Conservation (phyloP, 176 grass and related monocot species). For the Hordeum marinum region DNA sequence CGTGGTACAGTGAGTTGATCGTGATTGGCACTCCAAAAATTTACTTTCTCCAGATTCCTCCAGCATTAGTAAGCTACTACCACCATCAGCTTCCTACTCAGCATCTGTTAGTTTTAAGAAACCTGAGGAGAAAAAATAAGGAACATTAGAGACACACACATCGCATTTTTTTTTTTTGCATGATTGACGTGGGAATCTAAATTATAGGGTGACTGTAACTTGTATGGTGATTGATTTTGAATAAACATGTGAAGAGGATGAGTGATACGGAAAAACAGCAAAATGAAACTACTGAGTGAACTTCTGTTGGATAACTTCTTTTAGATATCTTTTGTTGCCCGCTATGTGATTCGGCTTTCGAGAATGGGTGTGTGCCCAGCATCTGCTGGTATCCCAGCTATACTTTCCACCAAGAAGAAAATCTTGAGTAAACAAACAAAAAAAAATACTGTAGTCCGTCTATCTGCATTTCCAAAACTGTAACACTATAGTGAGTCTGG, state of each 20-base stretch:
- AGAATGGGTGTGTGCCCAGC: neutral
- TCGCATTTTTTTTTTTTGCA: neutral
- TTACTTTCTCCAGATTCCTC: neutral
- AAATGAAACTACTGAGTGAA: neutral
- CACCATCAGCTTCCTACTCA: neutral
- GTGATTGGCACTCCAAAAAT: neutral
- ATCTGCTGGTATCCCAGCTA: neutral
- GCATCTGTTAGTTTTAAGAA: neutral
- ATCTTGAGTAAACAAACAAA: neutral
- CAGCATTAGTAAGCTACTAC: neutral
- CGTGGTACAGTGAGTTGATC: neutral
- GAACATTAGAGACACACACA: neutral
- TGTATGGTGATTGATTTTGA: neutral
- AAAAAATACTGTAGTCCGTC: neutral
- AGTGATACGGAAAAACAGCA: neutral
- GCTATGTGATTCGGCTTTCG: neutral
- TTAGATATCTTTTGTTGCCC: neutral
- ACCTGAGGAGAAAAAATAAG: neutral
- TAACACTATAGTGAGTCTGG: neutral
- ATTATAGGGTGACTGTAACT: neutral
- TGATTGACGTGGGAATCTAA: neutral
- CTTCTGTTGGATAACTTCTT: neutral
- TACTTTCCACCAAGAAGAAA: neutral
- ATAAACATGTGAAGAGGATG: neutral
- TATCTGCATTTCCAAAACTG: neutral